Evolutionary conservation across 805 yeast genomes (phyloP).

Genomic region (Metschnikowia sp.): DNA sequence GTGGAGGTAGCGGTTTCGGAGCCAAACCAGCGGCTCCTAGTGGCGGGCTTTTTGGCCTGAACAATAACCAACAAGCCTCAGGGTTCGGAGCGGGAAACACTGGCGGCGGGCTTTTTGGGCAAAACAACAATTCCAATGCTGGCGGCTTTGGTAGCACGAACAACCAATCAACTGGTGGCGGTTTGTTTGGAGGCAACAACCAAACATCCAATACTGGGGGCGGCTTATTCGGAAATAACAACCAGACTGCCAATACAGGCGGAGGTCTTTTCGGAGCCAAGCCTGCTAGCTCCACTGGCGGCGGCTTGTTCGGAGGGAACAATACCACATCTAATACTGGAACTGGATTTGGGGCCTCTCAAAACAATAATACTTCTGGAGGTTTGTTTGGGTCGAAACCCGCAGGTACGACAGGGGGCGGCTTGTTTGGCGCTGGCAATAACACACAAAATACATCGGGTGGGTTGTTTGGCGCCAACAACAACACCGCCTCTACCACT

Average conservation of each 20-base stretch:
- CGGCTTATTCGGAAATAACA: slow-evolving; percentile 15
- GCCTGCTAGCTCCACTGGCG: slow-evolving; percentile 15
- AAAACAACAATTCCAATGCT: slow-evolving; percentile 8
- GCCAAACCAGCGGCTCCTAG: slow-evolving; percentile 20
- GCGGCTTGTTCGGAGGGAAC: slow-evolving; percentile 17
- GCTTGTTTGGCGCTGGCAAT: slow-evolving; percentile 16
- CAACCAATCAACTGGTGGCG: slow-evolving; percentile 13
- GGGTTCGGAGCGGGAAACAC: slow-evolving; percentile 9
- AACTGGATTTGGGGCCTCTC: slow-evolving; percentile 13
- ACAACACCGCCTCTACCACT: slow-evolving; percentile 5
- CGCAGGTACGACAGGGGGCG: slow-evolving; percentile 21
- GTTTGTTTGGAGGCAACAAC: slow-evolving; percentile 22
- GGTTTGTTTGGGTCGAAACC: slow-evolving; percentile 30
- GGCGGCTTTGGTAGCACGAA: slow-evolving; percentile 11
- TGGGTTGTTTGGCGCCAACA: slow-evolving; percentile 41
- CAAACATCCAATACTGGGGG: slow-evolving; percentile 14
- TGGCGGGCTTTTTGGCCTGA: slow-evolving; percentile 17
- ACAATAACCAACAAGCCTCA: slow-evolving; percentile 13
- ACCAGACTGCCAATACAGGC: slow-evolving; percentile 18
- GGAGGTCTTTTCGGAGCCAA: slow-evolving; percentile 32
- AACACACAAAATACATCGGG: slow-evolving; percentile 16
- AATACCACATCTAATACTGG: slow-evolving; percentile 6
- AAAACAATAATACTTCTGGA: slow-evolving; percentile 24
- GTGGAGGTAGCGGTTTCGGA: slow-evolving; percentile 27
- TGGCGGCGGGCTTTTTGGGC: slow-evolving; percentile 17